These are phyloP conservation scores for Irpex sp. DNA, from an alignment of 1,284 basidiomycete species.

Conservation along the genomic window DNA sequence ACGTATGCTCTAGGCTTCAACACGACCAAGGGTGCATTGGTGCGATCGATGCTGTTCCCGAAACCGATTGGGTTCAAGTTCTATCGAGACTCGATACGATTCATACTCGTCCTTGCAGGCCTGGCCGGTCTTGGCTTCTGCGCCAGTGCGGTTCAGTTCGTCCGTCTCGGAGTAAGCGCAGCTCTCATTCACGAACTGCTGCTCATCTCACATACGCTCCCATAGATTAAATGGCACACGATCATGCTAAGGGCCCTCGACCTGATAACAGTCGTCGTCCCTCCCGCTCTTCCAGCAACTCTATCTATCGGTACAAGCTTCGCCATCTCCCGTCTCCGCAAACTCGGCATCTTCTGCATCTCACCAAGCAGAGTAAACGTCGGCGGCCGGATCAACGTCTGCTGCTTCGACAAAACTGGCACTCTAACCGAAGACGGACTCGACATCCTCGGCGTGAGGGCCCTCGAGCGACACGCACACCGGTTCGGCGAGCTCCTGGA, in stretches of 20 bases:
- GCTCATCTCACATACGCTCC: conserved; percentile 5
- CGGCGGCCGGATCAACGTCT: conserved; percentile 94
- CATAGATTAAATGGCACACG: conserved; percentile 83
- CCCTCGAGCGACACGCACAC: conserved; percentile 66
- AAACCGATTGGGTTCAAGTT: conserved; percentile 98
- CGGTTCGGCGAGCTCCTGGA: conserved; percentile 91
- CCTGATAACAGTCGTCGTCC: conserved; percentile 97
- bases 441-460: conserved; percentile 91
- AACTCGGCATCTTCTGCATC: conserved; percentile 92
- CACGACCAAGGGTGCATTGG: conserved; percentile 95
- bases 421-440: conserved; percentile 98
- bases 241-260: conserved; percentile 92
- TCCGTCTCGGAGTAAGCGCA: conserved; percentile 82
- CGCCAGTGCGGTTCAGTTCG: conserved; percentile 86
- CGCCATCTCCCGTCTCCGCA: conserved; percentile 86
- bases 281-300: conserved; percentile 95
- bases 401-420: conserved; percentile 99
- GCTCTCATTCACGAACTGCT: not conserved
- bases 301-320: conserved; percentile 98
- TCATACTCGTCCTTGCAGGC: conserved; percentile 87
- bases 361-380: conserved; percentile 96
- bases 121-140: conserved; percentile 88
- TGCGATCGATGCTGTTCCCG: conserved; percentile 97
- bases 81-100: conserved; percentile 95
- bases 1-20: conserved; percentile 68